phyloP scores from a whole-genome alignment of 2,329 filamentous ascomycete genomes.

The Aureobasidium mangrovei region DNA sequence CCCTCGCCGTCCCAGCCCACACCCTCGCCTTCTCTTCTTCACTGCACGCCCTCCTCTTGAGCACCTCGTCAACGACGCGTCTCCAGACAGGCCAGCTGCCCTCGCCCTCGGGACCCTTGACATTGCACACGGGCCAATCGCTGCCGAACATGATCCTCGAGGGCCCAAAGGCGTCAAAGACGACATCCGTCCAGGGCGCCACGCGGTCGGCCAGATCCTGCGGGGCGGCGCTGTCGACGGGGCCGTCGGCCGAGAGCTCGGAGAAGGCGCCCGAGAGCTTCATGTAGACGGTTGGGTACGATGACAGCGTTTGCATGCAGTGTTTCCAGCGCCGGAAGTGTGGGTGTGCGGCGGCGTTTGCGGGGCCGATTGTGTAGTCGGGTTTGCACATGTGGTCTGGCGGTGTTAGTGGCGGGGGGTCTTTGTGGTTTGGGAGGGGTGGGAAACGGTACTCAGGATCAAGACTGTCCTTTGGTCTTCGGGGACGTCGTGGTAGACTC shows the following conservation, averaged over 20 bases:
- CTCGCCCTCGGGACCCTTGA: conserved; percentile 48
- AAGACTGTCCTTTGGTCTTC: conserved; percentile 55
- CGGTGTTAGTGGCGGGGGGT: too few species aligned
- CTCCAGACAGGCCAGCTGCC: conserved; percentile 70
- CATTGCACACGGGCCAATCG: conserved; percentile 87
- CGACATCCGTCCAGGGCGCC: conserved; percentile 61
- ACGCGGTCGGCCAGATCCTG: conserved; percentile 55
- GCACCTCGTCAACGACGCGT: conserved; percentile 57
- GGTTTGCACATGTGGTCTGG: conserved; percentile 87
- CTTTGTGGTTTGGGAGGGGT: background rate
- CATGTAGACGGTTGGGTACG: conserved; percentile 63
- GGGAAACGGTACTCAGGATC: conserved; percentile 52
- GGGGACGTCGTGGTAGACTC: conserved; percentile 51
- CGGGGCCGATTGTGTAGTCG: conserved; percentile 49
- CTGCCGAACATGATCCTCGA: conserved; percentile 77
- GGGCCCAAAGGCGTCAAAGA: conserved; percentile 64
- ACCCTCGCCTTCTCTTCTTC: conserved; percentile 56
- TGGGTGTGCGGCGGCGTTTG: conserved; percentile 32
- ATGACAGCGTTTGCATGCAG: conserved; percentile 58
- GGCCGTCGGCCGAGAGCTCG: conserved; percentile 54
- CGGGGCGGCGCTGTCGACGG: conserved; percentile 31
- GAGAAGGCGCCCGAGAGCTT: conserved; percentile 84
- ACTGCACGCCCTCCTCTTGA: conserved; percentile 43
- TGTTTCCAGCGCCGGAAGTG: conserved; percentile 61
- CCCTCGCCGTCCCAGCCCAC: conserved; percentile 47